Evolutionary conservation across 768 basidiomycete genomes (phyloP), one percentile per base, ranked within the genome.

Genomic region (Suillus cothurnatus): DNA sequence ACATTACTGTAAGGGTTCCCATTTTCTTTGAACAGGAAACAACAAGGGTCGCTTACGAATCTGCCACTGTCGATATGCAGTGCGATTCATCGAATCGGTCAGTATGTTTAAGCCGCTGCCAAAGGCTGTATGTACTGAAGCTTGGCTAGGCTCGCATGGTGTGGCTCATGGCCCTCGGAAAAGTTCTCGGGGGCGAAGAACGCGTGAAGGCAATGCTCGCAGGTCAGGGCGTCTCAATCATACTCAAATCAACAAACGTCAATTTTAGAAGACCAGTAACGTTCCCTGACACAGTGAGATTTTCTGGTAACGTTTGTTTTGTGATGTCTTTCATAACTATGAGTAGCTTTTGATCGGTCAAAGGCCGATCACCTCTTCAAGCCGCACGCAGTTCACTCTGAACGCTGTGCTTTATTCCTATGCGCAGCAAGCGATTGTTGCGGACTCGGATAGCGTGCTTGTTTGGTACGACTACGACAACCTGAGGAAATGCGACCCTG

Each of bases 381-480:
- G 65, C 56, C 70, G 56, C 73, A 82, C 73, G 68, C 77, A 85
- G 36, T 87, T 92, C 71, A 76, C 79, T 52, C 77, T 88, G 56
- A 74, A 75, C 8, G 83, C 85, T 12, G 81, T 81, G 21, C 86
- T 89, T 11, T 93, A 88, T 74, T 92, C 91, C 14, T 81, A 89
- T 53, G 70, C 79, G 17, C 91, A 92, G 72, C 78, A 81, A 49
- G 78, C 84, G 12, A 81, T 90, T 61, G 91, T 91, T 7, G 85
- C 90, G 0, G 83, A 86, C 65, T 86, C 88, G 3, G 85, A 87
- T 68, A 85, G 88, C 64, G 81, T 83, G 4, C 71, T 90, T 23
- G 91, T 91, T 11, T 93, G 91, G 91, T 93, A 91, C 66, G 88
- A 93, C 72, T 92, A 93, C 67, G 88, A 90, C 63, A 79, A 68